Evolutionary conservation across 371 early-diverging fungal species (phyloP), one percentile per base, ranked within the genome.

Genomic region (Mucor racemosus): DNA sequence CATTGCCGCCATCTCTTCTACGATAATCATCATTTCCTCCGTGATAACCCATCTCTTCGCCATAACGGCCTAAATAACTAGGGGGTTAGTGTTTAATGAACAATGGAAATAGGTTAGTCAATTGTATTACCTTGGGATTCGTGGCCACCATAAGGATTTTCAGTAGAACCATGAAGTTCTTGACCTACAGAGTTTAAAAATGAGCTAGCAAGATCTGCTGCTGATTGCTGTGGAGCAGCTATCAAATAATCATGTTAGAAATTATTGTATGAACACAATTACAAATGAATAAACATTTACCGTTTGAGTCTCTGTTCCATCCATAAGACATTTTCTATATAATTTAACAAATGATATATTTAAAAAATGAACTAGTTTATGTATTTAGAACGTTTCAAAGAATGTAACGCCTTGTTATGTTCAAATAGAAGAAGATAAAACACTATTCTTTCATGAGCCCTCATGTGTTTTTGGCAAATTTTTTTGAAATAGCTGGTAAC

Each of bases 151-250:
- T 73, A 69, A 60, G 65, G 68, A 13, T 42, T 59, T 10, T 74
- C 76, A 41, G 46, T 55, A 1, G 72, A 56, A 35, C 66, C 69
- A 53, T 72, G 73, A 54, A 81, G 59, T 48, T 81, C 77, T 59
- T 80, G 78, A 8, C 77, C 77, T n/a, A 82, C 70, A 50, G 83
- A 82, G 68, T 69, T 75, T 38, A 83, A 61, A 65, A 83, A 83
- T 9, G 81, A 79, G 57, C 66, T 80, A 31, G 84, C 81, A 42
- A 77, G 71, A 64, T 80, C 79, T 33, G 80, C 77, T 59, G 76
- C 78, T 50, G 70, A 70, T 62, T 61, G 70, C 48, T 65, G 70
- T 56, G 65, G 54, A 39, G 69, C 57, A 34, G 46, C 70, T 65
- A 65, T 8, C 7, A 36, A 46, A 48, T 15, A 34, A 48, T 3